Evolutionary conservation across 2,329 filamentous ascomycete species (phyloP), one percentile per base, ranked within the genome.

Genomic region (Tolypocladium ophioglossoides): DNA sequence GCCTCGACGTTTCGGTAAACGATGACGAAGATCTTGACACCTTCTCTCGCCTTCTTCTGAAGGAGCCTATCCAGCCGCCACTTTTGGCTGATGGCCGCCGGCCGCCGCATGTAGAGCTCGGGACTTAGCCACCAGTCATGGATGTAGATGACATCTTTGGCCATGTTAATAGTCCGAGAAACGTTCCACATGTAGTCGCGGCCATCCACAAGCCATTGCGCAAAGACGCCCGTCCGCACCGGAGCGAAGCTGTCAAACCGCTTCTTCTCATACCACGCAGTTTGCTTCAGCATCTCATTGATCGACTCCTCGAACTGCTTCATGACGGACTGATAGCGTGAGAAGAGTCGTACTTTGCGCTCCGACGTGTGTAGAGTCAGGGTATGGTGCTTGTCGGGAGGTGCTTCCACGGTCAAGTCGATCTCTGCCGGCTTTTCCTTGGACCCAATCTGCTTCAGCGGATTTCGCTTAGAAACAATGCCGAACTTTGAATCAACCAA

Each of bases 111-210:
- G 73, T 99, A 99, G 47, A 99, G 74, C 70, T 99, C 92, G 1
- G 94, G 94, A 62, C 89, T 96, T 41, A 99, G 74, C 94, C 94
- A 99, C 94, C 94, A 99, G 70, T 97, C 94, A 68, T 99, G 94
- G 58, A 99, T 97, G 70, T 97, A 97, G 62, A 99, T 92, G 57
- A 97, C 92, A 72, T 97, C 94, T 64, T 89, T 89, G 10, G 94
- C 94, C 84, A 96, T 96, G 67, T 90, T 94, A 64, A 99, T 95
- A 14, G 94, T 94, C 59, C 92, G 83, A 12, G 92, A 97, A 9
- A 97, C 91, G 68, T 96, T 95, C 94, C 94, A 99, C 92, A 97
- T 97, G 75, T 97, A 95, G 68, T 99, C 94, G 61, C 94, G 84
- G 18, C 89, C 94, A 70, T 99, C 94, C 0, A 99, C 92, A 10